These are phyloP conservation scores for Triangularia verruculosa DNA, from an alignment of 2,329 filamentous ascomycete species.

Conservation along the genomic window DNA sequence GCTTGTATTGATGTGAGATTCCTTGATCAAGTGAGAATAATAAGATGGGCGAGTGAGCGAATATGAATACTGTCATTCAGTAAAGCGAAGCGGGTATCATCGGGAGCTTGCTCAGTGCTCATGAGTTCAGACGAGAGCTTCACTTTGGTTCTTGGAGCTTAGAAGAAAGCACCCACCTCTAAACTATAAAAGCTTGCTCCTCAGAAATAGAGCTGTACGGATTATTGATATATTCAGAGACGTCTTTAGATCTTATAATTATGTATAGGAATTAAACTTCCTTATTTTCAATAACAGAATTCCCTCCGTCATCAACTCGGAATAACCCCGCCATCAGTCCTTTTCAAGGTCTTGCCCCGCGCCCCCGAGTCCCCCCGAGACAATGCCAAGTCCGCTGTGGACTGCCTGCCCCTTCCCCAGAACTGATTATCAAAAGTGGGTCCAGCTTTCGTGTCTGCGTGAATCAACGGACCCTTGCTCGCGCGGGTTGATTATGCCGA, in stretches of 20 bases:
- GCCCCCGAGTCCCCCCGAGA: neutral
- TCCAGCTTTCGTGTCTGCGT: neutral
- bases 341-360: neutral
- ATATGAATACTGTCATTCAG: neutral
- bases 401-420: neutral
- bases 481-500: neutral
- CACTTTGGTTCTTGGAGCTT: neutral
- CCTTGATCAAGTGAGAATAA: neutral
- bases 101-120: neutral
- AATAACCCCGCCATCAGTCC: neutral
- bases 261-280: neutral
- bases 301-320: neutral
- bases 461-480: neutral
- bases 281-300: neutral
- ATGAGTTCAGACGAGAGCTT: neutral
- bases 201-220: neutral
- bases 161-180: neutral
- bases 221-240: neutral
- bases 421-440: constrained; percentile 1
- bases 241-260: too few species aligned
- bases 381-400: neutral
- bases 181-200: neutral
- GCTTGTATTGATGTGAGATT: neutral
- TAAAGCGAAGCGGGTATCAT: neutral
- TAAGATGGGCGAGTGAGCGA: neutral